phyloP scores from a whole-genome alignment of 441 rosid species.

The Adansonia madagascariensis region DNA sequence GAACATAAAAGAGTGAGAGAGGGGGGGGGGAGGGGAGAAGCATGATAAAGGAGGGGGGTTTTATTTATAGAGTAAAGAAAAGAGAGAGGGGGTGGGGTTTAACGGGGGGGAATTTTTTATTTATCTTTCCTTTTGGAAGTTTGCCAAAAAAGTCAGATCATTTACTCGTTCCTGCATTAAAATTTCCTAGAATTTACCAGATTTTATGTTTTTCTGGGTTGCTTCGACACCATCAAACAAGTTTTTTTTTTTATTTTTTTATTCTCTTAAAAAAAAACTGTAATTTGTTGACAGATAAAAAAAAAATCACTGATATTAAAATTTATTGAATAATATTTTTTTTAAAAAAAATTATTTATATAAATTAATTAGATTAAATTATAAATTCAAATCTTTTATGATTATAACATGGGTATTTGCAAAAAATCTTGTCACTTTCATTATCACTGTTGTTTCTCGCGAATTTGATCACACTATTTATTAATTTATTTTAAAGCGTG shows the following conservation, averaged over 20 bases:
- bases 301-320: no score
- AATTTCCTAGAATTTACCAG: conserved; percentile 26
- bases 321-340: no score
- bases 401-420: no score
- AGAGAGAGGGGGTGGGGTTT: conserved; percentile 5
- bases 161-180: conserved; percentile 24
- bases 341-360: no score
- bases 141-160: conserved; percentile 9
- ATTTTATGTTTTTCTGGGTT: neutral
- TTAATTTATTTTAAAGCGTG: neutral
- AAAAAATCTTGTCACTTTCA: neutral
- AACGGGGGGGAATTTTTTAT: neutral
- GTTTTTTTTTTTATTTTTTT: neutral
- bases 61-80: conserved; percentile 25
- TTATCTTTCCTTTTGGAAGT: conserved; percentile 20
- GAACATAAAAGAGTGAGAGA: neutral
- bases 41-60: neutral
- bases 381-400: no score
- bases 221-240: neutral
- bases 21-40: neutral
- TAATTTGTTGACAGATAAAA: no score
- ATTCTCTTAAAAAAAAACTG: neutral
- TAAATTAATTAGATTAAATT: no score
- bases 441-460: neutral
- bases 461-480: neutral